Conservation (phyloP, 768 basidiomycete species). For the Daedalea quercina region DNA sequence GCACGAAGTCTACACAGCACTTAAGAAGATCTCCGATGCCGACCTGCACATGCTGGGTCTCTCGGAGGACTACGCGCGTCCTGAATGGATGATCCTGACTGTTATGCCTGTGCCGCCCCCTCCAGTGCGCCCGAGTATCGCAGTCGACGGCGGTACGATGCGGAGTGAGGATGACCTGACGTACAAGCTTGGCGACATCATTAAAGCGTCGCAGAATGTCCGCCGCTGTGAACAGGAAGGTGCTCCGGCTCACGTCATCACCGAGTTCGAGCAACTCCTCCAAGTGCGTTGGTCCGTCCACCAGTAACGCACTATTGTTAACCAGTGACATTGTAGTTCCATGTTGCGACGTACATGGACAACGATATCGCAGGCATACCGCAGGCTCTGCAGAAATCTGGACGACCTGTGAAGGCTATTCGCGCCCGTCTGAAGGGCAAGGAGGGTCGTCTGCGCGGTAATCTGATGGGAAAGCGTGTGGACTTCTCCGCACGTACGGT, state of each 20-base stretch:
- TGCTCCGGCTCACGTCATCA: conserved; percentile 91
- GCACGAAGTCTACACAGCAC: conserved; percentile 86
- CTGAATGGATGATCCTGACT: conserved; percentile 99
- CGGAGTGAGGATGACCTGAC: conserved; percentile 98
- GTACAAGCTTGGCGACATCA: conserved; percentile 94
- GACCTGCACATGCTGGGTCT: conserved; percentile 88
- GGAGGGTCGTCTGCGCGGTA: conserved; percentile 95
- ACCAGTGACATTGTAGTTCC: conserved; percentile 52
- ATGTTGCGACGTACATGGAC: conserved; percentile 99
- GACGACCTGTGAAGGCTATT: conserved; percentile 96
- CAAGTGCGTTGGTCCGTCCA: conserved; percentile 58
- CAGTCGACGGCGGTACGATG: conserved; percentile 95
- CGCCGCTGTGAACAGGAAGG: conserved; percentile 93
- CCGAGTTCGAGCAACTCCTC: conserved; percentile 92
- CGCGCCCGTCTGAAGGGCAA: conserved; percentile 98
- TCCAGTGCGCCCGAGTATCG: conserved; percentile 95
- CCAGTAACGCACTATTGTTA: not conserved
- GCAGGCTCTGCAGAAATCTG: conserved; percentile 94
- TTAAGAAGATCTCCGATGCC: conserved; percentile 90
- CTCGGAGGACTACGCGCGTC: conserved; percentile 92
- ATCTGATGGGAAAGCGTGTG: conserved; percentile 99
- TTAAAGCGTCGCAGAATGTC: conserved; percentile 91
- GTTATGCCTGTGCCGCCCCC: conserved; percentile 97
- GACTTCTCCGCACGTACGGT: conserved; percentile 99
- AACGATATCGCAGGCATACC: conserved; percentile 99